Conservation (phyloP, 2,329 filamentous ascomycete species). For the Pestalotiopsis sp. region DNA sequence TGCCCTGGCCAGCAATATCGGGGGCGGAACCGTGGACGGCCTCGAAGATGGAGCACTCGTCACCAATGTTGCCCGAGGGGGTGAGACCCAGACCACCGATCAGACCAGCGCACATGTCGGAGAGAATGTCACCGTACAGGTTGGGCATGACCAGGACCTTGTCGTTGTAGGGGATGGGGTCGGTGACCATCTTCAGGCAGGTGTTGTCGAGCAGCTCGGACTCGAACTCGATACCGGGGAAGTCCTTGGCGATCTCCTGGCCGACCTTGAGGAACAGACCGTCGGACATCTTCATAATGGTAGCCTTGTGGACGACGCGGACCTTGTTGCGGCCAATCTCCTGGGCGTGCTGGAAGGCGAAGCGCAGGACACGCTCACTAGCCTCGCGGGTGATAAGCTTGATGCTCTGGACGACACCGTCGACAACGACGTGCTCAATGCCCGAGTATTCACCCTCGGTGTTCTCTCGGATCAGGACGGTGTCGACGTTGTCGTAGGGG, state of each 20-base stretch:
- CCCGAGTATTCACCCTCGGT: conserved; percentile 99
- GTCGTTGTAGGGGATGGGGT: conserved; percentile 96
- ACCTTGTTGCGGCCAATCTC: conserved; percentile 95
- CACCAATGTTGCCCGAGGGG: conserved; percentile 97
- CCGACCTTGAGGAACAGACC: conserved; percentile 94
- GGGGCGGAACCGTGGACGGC: conserved; percentile 97
- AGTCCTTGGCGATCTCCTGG: conserved; percentile 88
- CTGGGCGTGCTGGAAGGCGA: conserved; percentile 97
- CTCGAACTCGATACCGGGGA: conserved; percentile 94
- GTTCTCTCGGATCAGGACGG: conserved; percentile 98
- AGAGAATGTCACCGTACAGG: conserved; percentile 98
- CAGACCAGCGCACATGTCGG: conserved; percentile 98
- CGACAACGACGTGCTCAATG: conserved; percentile 97
- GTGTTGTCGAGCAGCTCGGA: conserved; percentile 98
- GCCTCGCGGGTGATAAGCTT: conserved; percentile 98
- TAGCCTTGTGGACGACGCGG: conserved; percentile 98
- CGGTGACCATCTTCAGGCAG: conserved; percentile 97
- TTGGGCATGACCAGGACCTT: conserved; percentile 99
- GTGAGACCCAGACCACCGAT: conserved; percentile 97
- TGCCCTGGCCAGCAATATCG: conserved; percentile 92
- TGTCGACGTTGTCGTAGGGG: conserved; percentile 95
- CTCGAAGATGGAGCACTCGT: conserved; percentile 99
- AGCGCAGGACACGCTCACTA: conserved; percentile 92
- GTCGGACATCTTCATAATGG: conserved; percentile 99
- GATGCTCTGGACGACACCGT: conserved; percentile 98